phyloP scores from a whole-genome alignment of 192 early-diverging fungal genomes.

The Entomortierella lignicola region DNA sequence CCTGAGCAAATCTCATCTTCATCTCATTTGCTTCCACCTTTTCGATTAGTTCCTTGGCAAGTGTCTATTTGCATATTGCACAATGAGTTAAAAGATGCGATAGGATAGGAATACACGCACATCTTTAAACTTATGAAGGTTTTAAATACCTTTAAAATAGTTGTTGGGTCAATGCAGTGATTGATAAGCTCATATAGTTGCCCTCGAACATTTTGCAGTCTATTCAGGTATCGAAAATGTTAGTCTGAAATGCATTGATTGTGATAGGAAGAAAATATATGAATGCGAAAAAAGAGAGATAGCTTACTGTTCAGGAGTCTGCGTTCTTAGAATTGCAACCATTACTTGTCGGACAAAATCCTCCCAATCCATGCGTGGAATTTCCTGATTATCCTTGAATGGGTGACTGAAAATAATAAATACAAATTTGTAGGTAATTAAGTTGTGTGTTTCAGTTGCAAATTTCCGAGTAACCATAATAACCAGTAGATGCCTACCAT shows the following conservation, averaged over 20 bases:
- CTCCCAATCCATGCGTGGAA: conserved; percentile 91
- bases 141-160: conserved; percentile 77
- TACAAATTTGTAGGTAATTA: neutral
- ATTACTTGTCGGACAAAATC: conserved; percentile 78
- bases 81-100: neutral
- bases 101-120: neutral
- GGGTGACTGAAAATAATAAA: conserved; percentile 31
- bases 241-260: too few species aligned
- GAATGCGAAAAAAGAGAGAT: neutral
- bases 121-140: neutral
- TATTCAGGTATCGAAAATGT: conserved; percentile 11
- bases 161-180: conserved; percentile 88
- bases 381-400: conserved; percentile 62
- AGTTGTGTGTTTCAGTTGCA: neutral
- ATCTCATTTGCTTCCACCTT: conserved; percentile 72
- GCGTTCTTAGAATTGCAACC: conserved; percentile 74
- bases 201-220: conserved; percentile 76
- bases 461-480: neutral
- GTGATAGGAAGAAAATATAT: neutral
- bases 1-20: conserved; percentile 72
- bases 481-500: conserved; percentile 59
- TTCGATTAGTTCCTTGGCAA: conserved; percentile 78
- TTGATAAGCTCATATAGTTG: conserved; percentile 88
- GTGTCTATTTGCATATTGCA: conserved; percentile 51
- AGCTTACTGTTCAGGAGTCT: conserved; percentile 75